Base-by-base conservation (phyloP, 305 asterid species). In the Fraxinus albicans region DNA sequence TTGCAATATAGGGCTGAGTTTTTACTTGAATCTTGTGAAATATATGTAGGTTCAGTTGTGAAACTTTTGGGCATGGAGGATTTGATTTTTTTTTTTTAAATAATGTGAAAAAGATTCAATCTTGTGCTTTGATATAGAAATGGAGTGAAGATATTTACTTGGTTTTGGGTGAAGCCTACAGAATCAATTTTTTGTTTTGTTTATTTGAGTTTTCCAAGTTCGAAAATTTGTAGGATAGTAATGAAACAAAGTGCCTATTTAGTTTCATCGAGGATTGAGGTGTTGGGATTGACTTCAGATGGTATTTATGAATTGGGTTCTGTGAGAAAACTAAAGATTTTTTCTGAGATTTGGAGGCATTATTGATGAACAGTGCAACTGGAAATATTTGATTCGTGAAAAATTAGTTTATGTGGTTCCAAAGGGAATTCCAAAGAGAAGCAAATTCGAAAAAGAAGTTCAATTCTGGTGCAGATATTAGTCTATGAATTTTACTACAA, bases 401-500 rank as follows among this genome's bases (percentile, higher is more conserved):
- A 63, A 55, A 13, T 78, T 81, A 85, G 80, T 85, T 84, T 80
- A 79, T 82, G 79, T 65, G 85, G 75, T 81, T 67, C 80, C 86
- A 82, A 63, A 81, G 89, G 77, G 33, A 29, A 29, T 29, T 29
- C 33, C 33, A 29, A 29, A 29, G 33, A 29, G 29, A 80, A 73
- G 79, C 21, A 55, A 50, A 40, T 77, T 50, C 72, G 63, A 76
- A 13, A 80, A 88, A 81, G 74, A 67, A 38, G 72, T 79, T 73
- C 78, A 73, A 80, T 70, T 78, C 25, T 42, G 53, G 42, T 79
- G 72, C 70, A 27, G 87, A 73, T 70, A 83, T 55, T 53, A 42
- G 33, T 36, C 36, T 55, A 85, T 86, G 82, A 74, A 81, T 81
- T 81, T 77, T 50, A 87, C 77, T 50, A 80, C 85, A 83, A 96